Conservation (phyloP, 179 eudicot genomes). For the Gypsophila paniculata region DNA sequence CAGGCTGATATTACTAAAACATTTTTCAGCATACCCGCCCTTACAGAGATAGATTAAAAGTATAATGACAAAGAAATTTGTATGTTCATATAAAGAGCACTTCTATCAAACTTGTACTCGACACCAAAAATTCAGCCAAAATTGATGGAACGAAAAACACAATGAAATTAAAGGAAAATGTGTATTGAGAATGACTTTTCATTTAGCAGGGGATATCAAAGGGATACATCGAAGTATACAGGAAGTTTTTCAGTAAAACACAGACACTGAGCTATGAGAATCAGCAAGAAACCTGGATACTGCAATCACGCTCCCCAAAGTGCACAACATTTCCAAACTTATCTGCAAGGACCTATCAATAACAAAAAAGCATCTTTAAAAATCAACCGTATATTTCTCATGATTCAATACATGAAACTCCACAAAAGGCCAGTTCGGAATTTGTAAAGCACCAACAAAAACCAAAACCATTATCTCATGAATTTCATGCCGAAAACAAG, state of each 20-base stretch:
- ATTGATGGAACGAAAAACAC: background rate
- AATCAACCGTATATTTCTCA: background rate
- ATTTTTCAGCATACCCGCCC: background rate
- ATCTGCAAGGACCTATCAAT: conserved; percentile 88
- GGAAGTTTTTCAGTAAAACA: background rate
- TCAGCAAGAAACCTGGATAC: conserved; percentile 67
- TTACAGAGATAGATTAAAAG: too few relatives aligned
- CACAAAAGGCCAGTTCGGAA: background rate
- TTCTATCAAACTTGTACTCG: background rate
- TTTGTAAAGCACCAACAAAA: background rate
- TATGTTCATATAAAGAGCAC: too few relatives aligned
- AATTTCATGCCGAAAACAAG: too few relatives aligned
- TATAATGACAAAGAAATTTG: too few relatives aligned
- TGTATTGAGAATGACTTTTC: background rate
- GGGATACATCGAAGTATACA: background rate
- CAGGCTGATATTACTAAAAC: background rate
- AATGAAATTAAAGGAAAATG: background rate
- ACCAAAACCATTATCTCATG: background rate
- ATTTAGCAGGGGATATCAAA: background rate
- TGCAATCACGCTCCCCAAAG: conserved; percentile 99
- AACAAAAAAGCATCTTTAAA: background rate
- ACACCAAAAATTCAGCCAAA: background rate
- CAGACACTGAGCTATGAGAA: background rate
- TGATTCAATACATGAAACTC: background rate
- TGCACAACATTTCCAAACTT: conserved; percentile 92